Evolutionary conservation across 805 yeast genomes (phyloP), one percentile per base, ranked within the genome.

Genomic region (Zygoascus flipseniorum): DNA sequence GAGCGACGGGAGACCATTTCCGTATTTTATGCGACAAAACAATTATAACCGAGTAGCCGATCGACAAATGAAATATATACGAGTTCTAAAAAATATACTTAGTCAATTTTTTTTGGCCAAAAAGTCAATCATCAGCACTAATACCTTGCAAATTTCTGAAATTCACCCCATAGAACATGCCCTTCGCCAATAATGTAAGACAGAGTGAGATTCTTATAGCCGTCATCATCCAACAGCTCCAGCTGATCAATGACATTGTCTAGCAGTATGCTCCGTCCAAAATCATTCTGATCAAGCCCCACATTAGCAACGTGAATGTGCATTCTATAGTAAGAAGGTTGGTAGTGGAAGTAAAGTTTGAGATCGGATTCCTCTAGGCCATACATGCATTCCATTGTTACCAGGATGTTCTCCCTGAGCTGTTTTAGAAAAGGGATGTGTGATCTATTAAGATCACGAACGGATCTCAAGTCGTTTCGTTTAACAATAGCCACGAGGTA

Each of bases 261-360:
- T 45, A 93, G 68, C 28, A 89, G 69, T 19, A 88, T 74, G 1
- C 97, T 96, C 62, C 85, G 86, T 1, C 98, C 98, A 69, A 62
- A 86, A 76, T 47, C 95, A 81, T 58, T 77, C 76, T 47, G 89
- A 82, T 52, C 80, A 60, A 86, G 86, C 18, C 69, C 74, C 5
- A 86, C 74, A 62, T 86, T 85, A 18, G 89, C 96, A 16, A 88
- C 83, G 66, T 93, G 99, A 16, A 93, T 77, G 65, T 93, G 99
- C 73, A 93, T 85, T 64, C 93, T 98, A 65, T 93, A 93, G 67
- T 92, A 93, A 0, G 96, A 86, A 0, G 99, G 99, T 60, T 90
- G 98, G 68, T 93, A 72, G 60, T 93, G 99, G 48, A 93, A 77
- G 64, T 86, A 93, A 1, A 89, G 65, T 54, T 95, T 77, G 59